A percentile compares a stretch with the other conserved stretches of the same genome.
These are phyloP conservation scores for Ogataea pilisensis DNA, from an alignment of 805 yeast genomes.

Conservation along the genomic window DNA sequence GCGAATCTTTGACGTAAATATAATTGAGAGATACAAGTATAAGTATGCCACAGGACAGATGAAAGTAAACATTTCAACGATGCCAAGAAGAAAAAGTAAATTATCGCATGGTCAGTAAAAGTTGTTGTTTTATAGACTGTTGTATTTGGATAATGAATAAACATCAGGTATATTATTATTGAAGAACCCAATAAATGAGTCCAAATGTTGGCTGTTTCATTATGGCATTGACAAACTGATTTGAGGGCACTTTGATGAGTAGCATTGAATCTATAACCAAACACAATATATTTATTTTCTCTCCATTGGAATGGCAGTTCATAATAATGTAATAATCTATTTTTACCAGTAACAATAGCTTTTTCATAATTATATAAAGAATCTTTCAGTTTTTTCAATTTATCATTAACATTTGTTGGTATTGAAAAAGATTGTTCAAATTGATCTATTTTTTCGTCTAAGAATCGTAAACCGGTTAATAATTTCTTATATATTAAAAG, in stretches of 20 bases:
- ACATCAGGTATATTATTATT: conserved; percentile 50
- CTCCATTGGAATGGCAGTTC: conserved; percentile 92
- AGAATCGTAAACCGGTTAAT: conserved; percentile 33
- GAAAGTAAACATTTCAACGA: conserved; percentile 73
- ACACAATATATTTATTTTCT: conserved; percentile 79
- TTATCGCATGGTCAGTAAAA: conserved; percentile 42
- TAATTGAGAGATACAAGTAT: conserved; percentile 67
- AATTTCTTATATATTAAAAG: conserved; percentile 28
- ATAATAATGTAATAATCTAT: conserved; percentile 65
- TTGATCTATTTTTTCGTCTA: conserved; percentile 38
- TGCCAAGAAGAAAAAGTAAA: conserved; percentile 64
- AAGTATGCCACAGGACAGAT: conserved; percentile 90
- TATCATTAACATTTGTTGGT: conserved; percentile 25
- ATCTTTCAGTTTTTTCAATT: conserved; percentile 27
- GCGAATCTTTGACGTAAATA: conserved; percentile 70
- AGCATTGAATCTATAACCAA: conserved; percentile 81
- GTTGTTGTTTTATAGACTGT: conserved; percentile 41
- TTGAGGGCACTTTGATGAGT: conserved; percentile 55
- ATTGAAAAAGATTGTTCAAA: conserved; percentile 33
- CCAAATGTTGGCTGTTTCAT: conserved; percentile 93
- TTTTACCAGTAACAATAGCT: conserved; percentile 40
- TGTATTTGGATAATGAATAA: conserved; percentile 62
- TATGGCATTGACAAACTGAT: conserved; percentile 65
- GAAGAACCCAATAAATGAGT: conserved; percentile 74
- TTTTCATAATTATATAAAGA: conserved; percentile 43